phyloP scores from a whole-genome alignment of 176 grass and related monocot species.

The Phoenix dactylifera region DNA sequence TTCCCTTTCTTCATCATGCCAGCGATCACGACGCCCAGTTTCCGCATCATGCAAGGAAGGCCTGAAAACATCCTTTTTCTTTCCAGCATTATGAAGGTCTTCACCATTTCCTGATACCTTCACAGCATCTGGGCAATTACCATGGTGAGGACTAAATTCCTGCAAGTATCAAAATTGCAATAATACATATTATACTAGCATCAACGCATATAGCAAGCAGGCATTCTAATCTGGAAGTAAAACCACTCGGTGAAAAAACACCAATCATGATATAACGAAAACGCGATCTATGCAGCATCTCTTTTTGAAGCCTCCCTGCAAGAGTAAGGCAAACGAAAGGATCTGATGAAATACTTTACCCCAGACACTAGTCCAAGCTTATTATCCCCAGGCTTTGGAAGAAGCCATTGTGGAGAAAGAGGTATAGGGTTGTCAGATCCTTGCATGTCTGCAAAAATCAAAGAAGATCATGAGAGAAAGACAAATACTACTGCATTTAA shows the following conservation, averaged over 20 bases:
- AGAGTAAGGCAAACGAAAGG: too few relatives aligned
- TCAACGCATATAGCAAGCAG: too few relatives aligned
- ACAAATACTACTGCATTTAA: neutral
- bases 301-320: too few relatives aligned
- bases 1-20: slow-evolving; percentile 97
- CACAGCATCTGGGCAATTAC: slow-evolving; percentile 33
- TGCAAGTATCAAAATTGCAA: slow-evolving; percentile 24
- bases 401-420: slow-evolving; percentile 99
- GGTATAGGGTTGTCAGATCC: slow-evolving; percentile 67
- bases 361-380: slow-evolving; percentile 2
- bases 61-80: slow-evolving; percentile 71
- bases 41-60: slow-evolving; percentile 49
- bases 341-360: neutral
- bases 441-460: slow-evolving; percentile 46
- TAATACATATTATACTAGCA: neutral
- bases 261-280: too few relatives aligned
- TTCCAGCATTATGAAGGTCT: slow-evolving; percentile 27
- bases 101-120: slow-evolving; percentile 46
- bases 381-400: slow-evolving; percentile 58
- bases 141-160: slow-evolving; percentile 45
- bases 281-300: too few relatives aligned
- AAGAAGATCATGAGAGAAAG: slow-evolving; percentile 4
- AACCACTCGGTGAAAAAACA: too few relatives aligned
- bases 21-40: slow-evolving; percentile 58
- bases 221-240: too few relatives aligned